Percentiles rank a stretch among this genome's conserved stretches.
These are phyloP conservation scores for Pterocarpus macrocarpus DNA, from an alignment of 306 rosid genomes.

Conservation along the genomic window DNA sequence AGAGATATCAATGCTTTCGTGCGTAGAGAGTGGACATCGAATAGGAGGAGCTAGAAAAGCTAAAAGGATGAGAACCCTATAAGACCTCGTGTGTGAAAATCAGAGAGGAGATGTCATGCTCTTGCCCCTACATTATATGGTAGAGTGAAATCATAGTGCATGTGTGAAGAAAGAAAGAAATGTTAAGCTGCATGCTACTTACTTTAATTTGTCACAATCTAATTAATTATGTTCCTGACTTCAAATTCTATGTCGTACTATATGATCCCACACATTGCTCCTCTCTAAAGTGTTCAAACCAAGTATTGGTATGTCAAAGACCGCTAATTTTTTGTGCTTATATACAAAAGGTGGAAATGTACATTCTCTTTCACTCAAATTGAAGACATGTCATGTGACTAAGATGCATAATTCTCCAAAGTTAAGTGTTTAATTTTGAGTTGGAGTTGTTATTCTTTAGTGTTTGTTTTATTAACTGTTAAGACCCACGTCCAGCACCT, in stretches of 20 bases:
- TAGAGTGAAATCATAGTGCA: slow-evolving; percentile 41
- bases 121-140: neutral
- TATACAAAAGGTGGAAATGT: slow-evolving; percentile 5
- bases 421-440: slow-evolving; percentile 3
- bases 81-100: slow-evolving; percentile 43
- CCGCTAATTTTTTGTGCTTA: neutral
- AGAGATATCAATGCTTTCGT: slow-evolving; percentile 17
- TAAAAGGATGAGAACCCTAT: slow-evolving; percentile 16
- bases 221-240: slow-evolving; percentile 25
- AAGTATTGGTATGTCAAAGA: slow-evolving; percentile 1
- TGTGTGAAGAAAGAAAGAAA: neutral
- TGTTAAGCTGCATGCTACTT: slow-evolving; percentile 21
- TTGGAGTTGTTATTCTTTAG: slow-evolving; percentile 25
- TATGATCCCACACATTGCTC: slow-evolving; percentile 1
- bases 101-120: slow-evolving; percentile 18
- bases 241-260: neutral
- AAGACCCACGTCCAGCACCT: slow-evolving; percentile 37
- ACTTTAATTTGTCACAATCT: slow-evolving; percentile 27
- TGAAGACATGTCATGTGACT: slow-evolving; percentile 27
- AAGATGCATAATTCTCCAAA: neutral
- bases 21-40: slow-evolving; percentile 9
- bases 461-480: slow-evolving; percentile 9
- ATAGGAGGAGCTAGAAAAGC: slow-evolving; percentile 13
- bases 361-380: slow-evolving; percentile 4
- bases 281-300: slow-evolving; percentile 11